These are phyloP conservation scores for Flammula alnicola DNA, from an alignment of 1,284 basidiomycete genomes.

Conservation along the genomic window DNA sequence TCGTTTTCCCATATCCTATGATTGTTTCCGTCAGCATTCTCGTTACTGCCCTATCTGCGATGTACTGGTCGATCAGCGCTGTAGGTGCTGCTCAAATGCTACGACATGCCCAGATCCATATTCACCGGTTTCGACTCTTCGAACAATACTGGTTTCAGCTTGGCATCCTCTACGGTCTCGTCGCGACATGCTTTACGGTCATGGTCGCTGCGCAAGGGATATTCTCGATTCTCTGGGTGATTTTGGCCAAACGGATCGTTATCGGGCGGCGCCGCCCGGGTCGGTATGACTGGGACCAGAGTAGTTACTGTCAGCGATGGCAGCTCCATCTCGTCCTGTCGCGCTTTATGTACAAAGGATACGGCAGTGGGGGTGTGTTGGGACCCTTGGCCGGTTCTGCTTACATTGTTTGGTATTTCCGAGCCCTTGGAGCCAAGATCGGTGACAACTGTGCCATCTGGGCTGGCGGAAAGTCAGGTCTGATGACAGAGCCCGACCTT, in stretches of 20 bases:
- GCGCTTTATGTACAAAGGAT: constrained; percentile 40
- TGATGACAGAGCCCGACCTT: constrained; percentile 51
- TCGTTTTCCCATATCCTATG: constrained; percentile 46
- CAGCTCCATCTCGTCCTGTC: constrained; percentile 45
- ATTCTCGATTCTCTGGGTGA: constrained; percentile 41
- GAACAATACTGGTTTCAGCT: constrained; percentile 39
- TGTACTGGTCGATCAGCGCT: constrained; percentile 48
- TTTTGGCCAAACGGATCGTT: constrained; percentile 45
- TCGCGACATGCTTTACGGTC: constrained; percentile 41
- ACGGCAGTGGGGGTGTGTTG: constrained; percentile 44
- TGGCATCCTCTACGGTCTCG: constrained; percentile 41
- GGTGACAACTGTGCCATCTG: constrained; percentile 45
- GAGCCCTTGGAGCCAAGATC: constrained; percentile 45
- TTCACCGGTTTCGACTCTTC: constrained; percentile 36
- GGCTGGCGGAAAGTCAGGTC: constrained; percentile 41
- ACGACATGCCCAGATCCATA: constrained; percentile 34
- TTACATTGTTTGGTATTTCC: constrained; percentile 49
- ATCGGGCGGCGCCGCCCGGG: constrained; percentile 43
- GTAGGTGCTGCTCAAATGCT: constrained; percentile 44
- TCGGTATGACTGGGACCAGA: constrained; percentile 47
- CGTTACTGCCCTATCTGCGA: constrained; percentile 37
- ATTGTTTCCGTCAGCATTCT: constrained; percentile 42
- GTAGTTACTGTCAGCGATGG: constrained; percentile 52
- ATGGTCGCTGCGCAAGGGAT: constrained; percentile 41
- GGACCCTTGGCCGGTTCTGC: constrained; percentile 42